phyloP scores from a whole-genome alignment of 2,329 filamentous ascomycete genomes.

The Xylaria sp. region DNA sequence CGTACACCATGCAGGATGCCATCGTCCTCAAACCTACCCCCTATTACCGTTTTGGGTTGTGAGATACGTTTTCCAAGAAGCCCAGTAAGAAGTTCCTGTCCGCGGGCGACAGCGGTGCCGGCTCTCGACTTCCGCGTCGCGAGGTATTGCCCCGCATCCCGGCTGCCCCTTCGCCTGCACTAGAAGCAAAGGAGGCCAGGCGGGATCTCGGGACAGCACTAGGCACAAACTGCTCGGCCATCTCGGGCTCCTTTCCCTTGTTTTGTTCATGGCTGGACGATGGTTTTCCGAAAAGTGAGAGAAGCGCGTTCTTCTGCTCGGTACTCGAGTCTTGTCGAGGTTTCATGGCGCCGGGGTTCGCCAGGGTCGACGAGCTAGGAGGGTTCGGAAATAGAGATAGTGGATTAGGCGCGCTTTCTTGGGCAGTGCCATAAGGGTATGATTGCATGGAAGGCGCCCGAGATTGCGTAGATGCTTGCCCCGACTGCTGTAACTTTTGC shows the following conservation, averaged over 20 bases:
- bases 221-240: constrained; percentile 27
- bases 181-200: constrained; percentile 49
- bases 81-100: constrained; percentile 77
- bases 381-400: constrained; percentile 32
- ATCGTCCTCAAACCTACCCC: background rate
- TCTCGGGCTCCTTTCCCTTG: constrained; percentile 37
- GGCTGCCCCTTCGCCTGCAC: constrained; percentile 39
- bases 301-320: constrained; percentile 50
- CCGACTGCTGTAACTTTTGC: constrained; percentile 23
- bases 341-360: constrained; percentile 33
- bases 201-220: constrained; percentile 39
- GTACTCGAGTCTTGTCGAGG: constrained; percentile 41
- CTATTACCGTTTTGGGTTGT: constrained; percentile 39
- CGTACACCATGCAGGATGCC: background rate
- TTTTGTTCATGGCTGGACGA: constrained; percentile 32
- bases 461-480: constrained; percentile 20
- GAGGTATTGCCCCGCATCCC: constrained; percentile 15
- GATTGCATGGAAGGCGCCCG: constrained; percentile 20
- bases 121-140: constrained; percentile 53
- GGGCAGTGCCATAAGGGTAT: constrained; percentile 29
- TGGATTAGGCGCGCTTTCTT: constrained; percentile 28
- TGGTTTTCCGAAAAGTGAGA: constrained; percentile 66
- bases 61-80: constrained; percentile 65
- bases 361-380: constrained; percentile 34
- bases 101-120: constrained; percentile 64